These are phyloP conservation scores for Aureobasidium pullulans DNA, from an alignment of 2,329 filamentous ascomycete species.

Conservation along the genomic window DNA sequence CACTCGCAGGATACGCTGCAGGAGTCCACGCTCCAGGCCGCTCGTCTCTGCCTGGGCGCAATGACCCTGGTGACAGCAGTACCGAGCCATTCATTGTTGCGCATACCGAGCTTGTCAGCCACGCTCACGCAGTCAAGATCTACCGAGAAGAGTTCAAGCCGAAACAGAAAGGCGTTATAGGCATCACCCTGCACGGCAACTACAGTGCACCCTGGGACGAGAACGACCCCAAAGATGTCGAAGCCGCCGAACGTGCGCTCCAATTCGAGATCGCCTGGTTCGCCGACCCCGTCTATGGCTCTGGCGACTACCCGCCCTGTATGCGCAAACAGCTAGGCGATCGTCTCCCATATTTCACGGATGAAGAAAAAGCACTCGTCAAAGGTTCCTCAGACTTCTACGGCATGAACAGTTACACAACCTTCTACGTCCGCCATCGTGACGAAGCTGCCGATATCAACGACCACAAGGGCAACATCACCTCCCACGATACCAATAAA, in stretches of 20 bases:
- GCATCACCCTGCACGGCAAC: slow-evolving; percentile 31
- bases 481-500: slow-evolving; percentile 43
- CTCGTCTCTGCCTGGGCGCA: not conserved
- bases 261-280: slow-evolving; percentile 35
- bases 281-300: slow-evolving; percentile 26
- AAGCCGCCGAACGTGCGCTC: slow-evolving; percentile 25
- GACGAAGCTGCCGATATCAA: not conserved
- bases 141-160: slow-evolving; percentile 33
- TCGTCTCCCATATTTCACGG: slow-evolving; percentile 27
- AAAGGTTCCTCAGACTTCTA: slow-evolving; percentile 28
- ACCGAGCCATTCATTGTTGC: slow-evolving; percentile 28
- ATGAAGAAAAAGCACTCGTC: slow-evolving; percentile 25
- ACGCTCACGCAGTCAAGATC: not conserved
- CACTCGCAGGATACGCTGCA: not conserved
- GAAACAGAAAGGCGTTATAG: slow-evolving; percentile 22
- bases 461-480: slow-evolving; percentile 17
- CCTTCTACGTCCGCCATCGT: not conserved
- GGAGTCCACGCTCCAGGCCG: slow-evolving; percentile 6
- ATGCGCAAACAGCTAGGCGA: slow-evolving; percentile 30
- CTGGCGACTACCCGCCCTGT: slow-evolving; percentile 34
- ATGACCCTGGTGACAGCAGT: slow-evolving; percentile 22
- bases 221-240: slow-evolving; percentile 24
- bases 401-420: slow-evolving; percentile 35
- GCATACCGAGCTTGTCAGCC: slow-evolving; percentile 23
- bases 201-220: slow-evolving; percentile 31